Evolutionary conservation across 176 grass and related monocot species (phyloP).

Genomic region (Olyra latifolia): DNA sequence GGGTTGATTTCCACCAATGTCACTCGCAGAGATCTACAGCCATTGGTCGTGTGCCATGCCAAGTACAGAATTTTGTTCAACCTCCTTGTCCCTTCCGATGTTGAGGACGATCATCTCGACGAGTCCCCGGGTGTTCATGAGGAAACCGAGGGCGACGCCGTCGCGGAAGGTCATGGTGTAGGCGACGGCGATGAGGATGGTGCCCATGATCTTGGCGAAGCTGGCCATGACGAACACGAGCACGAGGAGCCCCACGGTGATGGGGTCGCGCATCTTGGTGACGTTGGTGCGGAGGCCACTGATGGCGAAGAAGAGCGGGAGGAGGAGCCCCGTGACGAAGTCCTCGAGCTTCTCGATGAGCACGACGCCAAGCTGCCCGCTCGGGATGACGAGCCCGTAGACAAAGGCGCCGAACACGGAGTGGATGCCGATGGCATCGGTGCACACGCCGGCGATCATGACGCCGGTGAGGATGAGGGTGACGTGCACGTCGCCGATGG

Average conservation of each 20-base stretch:
- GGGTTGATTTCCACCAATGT: not conserved
- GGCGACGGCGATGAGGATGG: slow-evolving; percentile 43
- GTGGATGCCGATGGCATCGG: slow-evolving; percentile 62
- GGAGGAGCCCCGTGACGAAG: slow-evolving; percentile 48
- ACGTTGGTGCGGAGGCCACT: slow-evolving; percentile 64
- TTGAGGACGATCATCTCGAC: slow-evolving; percentile 69
- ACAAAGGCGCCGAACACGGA: slow-evolving; percentile 62
- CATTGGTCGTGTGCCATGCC: not conserved
- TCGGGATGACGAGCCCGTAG: slow-evolving; percentile 64
- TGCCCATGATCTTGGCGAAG: slow-evolving; percentile 59
- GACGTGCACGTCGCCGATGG: slow-evolving; percentile 37
- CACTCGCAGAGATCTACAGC: not conserved
- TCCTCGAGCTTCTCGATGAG: slow-evolving; percentile 65
- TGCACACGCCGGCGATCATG: slow-evolving; percentile 46
- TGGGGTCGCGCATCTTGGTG: slow-evolving; percentile 28
- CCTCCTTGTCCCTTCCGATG: slow-evolving; percentile 64
- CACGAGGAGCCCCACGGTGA: slow-evolving; percentile 43
- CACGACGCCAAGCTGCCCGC: slow-evolving; percentile 43
- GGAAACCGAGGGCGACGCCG: slow-evolving; percentile 57
- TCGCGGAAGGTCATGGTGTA: slow-evolving; percentile 60
- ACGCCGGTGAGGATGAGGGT: slow-evolving; percentile 56
- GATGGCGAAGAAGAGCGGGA: slow-evolving; percentile 61
- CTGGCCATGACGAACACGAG: slow-evolving; percentile 56
- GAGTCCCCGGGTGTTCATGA: slow-evolving; percentile 64
- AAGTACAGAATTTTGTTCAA: not conserved